Base-by-base conservation (phyloP, 352 stramenopile genomes). In the Phytophthora colocasiae region DNA sequence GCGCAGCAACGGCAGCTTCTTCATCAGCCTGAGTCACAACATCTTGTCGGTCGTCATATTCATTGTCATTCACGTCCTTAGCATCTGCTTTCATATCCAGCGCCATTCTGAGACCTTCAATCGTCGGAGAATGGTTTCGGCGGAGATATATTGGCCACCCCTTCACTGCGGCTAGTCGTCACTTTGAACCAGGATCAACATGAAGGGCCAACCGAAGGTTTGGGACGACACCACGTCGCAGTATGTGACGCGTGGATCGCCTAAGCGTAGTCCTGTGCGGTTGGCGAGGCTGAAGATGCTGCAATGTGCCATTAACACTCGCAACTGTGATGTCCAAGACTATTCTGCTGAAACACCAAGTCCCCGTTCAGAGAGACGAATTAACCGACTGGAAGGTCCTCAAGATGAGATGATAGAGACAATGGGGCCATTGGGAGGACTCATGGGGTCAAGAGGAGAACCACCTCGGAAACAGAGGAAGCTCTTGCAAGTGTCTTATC, bases 251-350 rank as follows among this genome's bases (percentile, higher is more conserved):
- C 50, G 77, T 6, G 64, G 69, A 3, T 90, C 86, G 40, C 78
- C 81, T 36, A 90, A 90, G 63, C 89, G 82, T 50, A 92, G 79
- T 38, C 85, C 87, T 10, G 85, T 92, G 55, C 84, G 85, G 5
- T 85, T 94, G 26, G 84, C 82, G 11, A 64, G 87, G 8, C 77
- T 95, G 19, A 92, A 94, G 59, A 94, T 94, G 81, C 73, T 95
- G 39, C 87, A 94, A 64, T 85, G 77, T 10, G 83, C 87, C 8
- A 92, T 95, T 72, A 91, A 93, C 52, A 85, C 85, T 2, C 81
- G 84, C 39, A 92, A 91, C 47, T 92, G 83, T 56, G 79, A 92
- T 29, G 48, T 91, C 6, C 80, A 80, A 17, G 82, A 91, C 44
- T 67, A 79, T 32, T 61, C 63, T 1, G 66, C 69, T 12, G 65